Evolutionary conservation across 2,329 filamentous ascomycete genomes (phyloP), one percentile per base, ranked within the genome.

Genomic region (Diaporthe citrichinensis): DNA sequence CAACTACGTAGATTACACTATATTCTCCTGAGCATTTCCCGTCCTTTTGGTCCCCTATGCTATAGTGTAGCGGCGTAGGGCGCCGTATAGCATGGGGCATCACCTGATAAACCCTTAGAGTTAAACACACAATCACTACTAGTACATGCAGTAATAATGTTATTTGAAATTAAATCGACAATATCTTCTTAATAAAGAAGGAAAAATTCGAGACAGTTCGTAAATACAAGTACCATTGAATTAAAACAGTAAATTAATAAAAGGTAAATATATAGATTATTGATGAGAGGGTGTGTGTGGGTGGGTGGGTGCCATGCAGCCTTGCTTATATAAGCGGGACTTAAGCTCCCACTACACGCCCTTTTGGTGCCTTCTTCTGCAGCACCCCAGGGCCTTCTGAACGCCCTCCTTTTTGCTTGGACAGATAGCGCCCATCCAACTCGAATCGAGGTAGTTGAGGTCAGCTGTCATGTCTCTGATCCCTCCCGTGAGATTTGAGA

Each of bases 201-300:
- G 0, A 14, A 0, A 12, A 39, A 15, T 14, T 39, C 14, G 1
- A 39, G 12, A 39, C 1, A 39, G 12, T 39, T 39, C 2, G 0
- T 5, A 39, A 39, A 39, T 39, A 39, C 12, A 39, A 39, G 36
- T 39, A 14, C 12, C 12, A 39, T 4, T 39, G 3, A 39, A 39
- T 39, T 12, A 39, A 14, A 39, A 39, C 10, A 39, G 2, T 39
- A 39, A 39, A 39, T 39, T 39, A 39, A 39, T 39, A 12, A 39
- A 39, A 39, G 12, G 36, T 39, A 39, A 39, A 39, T 12, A 39
- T 39, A 39, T 39, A 39, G 36, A 39, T 39, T 39, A 10, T 39
- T 39, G 12, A 39, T 49, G 44, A 49, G 44, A 23, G 20, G 20
- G 7, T 10, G 3, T 23, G 44, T 49, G 44, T 23, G 44, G 44